Base-by-base conservation (phyloP, 257 asterid species). In the Echium plantagineum region DNA sequence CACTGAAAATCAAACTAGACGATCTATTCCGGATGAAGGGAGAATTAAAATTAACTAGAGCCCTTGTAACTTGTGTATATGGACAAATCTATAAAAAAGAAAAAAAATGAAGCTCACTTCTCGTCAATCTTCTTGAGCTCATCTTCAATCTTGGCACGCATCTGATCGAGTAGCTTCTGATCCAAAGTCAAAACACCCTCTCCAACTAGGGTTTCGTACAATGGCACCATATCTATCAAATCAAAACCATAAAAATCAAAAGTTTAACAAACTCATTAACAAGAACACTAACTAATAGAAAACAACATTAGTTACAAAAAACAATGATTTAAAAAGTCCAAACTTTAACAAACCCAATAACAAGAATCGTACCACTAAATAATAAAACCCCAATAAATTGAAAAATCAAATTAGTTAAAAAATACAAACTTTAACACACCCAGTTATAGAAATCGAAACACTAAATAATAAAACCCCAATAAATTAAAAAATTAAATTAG, bases 181-280 rank as follows among this genome's bases (percentile, higher is more conserved):
- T 89, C 87, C 87, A 82, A 72, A 63, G 62, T 73, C 77, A 86
- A 57, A 9, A 82, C 78, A 65, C 82, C 84, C 63, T 65, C 66
- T 7, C 79, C 81, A 57, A 73, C 82, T 71, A 89, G 91, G 85
- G 79, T 78, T 84, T 89, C 94, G 64, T 86, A 89, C 74, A 86
- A 65, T 7, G 87, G 87, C 51, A 82, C 94, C 94, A 86, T 86
- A 74, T 84, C 97, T 89, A 71, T 69, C 58, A 55, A 18, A 52
- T 60, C 49, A 55, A 38, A 49, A 54, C 55, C 15, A 6, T 42
- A 52, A 61, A 62, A 48, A 18, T 24, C 58, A 31, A 22, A 7
- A 60, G 54, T 10, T 57, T 6, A 31, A 21, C 24, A 53, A 9
- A 21, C 12, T n/a, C 5, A 56, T 6, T 9, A 7, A 10, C 16